Percentiles rank a stretch among this genome's conserved stretches.
phyloP scores from a whole-genome alignment of 1,284 basidiomycete genomes.

The Rhodotorula sp. region DNA sequence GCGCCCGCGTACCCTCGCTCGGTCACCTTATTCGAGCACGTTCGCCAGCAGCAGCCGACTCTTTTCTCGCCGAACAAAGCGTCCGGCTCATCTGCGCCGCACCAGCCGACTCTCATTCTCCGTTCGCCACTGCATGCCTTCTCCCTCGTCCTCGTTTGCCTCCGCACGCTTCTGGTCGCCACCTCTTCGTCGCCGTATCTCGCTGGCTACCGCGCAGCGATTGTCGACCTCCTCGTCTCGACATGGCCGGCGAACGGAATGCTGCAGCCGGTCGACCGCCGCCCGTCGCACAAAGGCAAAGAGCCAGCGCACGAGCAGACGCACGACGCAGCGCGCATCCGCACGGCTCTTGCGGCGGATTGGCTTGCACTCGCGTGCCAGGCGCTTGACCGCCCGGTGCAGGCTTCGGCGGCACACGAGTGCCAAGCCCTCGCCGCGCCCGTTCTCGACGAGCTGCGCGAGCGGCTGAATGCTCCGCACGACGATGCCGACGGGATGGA shows the following conservation, averaged over 20 bases:
- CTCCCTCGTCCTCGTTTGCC: constrained; percentile 10
- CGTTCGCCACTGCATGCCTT: constrained; percentile 14
- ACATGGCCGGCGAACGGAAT: constrained; percentile 21
- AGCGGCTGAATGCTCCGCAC: neutral
- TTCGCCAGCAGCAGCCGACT: constrained; percentile 6
- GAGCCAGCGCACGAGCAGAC: neutral
- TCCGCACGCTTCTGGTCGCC: constrained; percentile 20
- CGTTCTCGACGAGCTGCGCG: constrained; percentile 7
- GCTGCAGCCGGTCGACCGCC: neutral
- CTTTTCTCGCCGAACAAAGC: constrained; percentile 9
- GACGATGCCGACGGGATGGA: constrained; percentile 7
- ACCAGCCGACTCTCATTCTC: constrained; percentile 15
- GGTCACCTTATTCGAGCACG: constrained; percentile 16
- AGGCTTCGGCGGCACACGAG: neutral
- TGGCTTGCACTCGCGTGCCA: constrained; percentile 14
- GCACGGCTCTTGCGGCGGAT: neutral
- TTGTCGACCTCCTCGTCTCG: constrained; percentile 18
- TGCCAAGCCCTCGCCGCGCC: neutral
- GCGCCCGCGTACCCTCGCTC: constrained; percentile 11
- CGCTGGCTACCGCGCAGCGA: constrained; percentile 14
- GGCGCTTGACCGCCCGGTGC: neutral
- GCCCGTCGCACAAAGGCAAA: constrained; percentile 18
- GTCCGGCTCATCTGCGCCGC: neutral
- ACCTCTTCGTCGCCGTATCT: constrained; percentile 20
- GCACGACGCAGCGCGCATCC: neutral